Base-by-base conservation (phyloP, 208 protist genomes). In the Entamoeba dispar region DNA sequence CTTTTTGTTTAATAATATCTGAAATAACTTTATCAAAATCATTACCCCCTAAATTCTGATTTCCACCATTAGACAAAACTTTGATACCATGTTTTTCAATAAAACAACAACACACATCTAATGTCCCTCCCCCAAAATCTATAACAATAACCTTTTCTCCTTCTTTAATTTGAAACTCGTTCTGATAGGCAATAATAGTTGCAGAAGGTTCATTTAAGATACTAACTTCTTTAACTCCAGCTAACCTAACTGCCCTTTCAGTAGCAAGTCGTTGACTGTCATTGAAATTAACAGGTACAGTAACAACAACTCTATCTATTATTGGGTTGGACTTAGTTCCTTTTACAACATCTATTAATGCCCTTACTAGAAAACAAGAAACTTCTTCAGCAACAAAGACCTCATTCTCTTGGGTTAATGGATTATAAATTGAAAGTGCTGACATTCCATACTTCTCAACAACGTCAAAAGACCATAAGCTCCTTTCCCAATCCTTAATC, bases 201-300 rank as follows among this genome's bases (percentile, higher is more conserved):
- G 98, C 98, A 22, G 97, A 98, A 43, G 98, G 98, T 96, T 99
- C 98, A 95, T 99, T 99, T 94, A 99, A 98, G 93, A 99, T 98
- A 93, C 98, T 96, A 51, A 98, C 92, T 38, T 98, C 97, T 52
- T 99, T 97, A 5, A 99, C 95, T 34, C 98, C 98, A 38, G 98
- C 96, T 93, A 99, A 99, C 31, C 94, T 92, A 91, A 98, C 98
- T 22, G 98, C 98, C 94, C 99, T 98, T 96, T 99, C 99, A 22
- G 98, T 99, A 14, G 98, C 98, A 96, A 98, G 97, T 55, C 98
- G 96, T 97, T 99, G 98, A 19, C 97, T 97, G 96, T 99, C 98
- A 96, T 99, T 99, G 96, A 99, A 99, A 95, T 99, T 99, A 51
- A 98, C 98, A 43, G 98, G 98, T 31, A 99, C 98, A 5, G 98